Evolutionary conservation across 768 basidiomycete genomes (phyloP).

Genomic region (Lentinula aciculospora): DNA sequence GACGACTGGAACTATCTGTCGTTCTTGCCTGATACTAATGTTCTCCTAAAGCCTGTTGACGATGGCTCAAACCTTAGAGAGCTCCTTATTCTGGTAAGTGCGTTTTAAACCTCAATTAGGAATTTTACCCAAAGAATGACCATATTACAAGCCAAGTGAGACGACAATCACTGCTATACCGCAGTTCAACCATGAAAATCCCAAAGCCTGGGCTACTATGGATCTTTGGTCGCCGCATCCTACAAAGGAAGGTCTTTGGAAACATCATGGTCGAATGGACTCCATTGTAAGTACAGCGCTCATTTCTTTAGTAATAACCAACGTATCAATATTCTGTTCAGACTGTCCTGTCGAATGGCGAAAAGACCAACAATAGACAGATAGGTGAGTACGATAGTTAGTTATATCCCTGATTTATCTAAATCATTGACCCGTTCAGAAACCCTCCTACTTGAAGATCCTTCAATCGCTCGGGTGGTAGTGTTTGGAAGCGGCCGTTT

Average conservation of each 20-base stretch:
- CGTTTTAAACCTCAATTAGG: too few relatives aligned
- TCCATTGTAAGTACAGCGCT: conserved; percentile 13
- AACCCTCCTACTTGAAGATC: conserved; percentile 13
- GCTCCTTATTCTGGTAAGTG: background rate
- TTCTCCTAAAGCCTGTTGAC: background rate
- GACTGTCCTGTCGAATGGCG: conserved; percentile 24
- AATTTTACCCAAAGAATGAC: background rate
- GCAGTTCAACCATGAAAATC: background rate
- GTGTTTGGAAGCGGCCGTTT: conserved; percentile 20
- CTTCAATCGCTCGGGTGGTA: conserved; percentile 13
- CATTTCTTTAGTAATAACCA: background rate
- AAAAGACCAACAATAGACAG: conserved; percentile 23
- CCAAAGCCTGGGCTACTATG: background rate
- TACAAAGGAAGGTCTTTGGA: conserved; percentile 12
- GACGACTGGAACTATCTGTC: background rate
- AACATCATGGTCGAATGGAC: conserved; percentile 16
- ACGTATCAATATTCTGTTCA: conserved; percentile 1
- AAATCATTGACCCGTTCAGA: conserved; percentile 10
- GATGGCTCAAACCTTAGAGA: background rate
- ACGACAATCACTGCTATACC: background rate
- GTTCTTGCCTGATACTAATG: background rate
- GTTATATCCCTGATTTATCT: background rate
- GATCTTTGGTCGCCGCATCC: background rate
- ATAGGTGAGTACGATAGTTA: conserved; percentile 12
- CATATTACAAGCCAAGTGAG: background rate